A percentile compares a stretch with the other conserved stretches of the same genome.
phyloP scores from a whole-genome alignment of 805 yeast species.

The Yarrowia sp. region DNA sequence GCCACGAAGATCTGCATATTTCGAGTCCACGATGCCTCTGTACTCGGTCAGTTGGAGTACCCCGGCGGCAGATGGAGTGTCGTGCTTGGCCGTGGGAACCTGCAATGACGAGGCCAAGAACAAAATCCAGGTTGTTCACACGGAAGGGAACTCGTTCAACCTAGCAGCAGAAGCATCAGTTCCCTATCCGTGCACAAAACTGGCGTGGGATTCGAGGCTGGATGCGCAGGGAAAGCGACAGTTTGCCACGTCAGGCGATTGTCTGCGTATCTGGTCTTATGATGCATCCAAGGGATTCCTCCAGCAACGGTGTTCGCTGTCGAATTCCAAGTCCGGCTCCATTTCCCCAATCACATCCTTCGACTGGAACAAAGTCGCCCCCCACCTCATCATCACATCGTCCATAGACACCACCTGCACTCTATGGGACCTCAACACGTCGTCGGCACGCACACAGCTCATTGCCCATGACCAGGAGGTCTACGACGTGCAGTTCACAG shows the following conservation, averaged over 20 bases:
- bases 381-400: slow-evolving; percentile 76
- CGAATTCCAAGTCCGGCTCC: slow-evolving; percentile 54
- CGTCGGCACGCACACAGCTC: slow-evolving; percentile 84
- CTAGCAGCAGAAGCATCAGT: slow-evolving; percentile 60
- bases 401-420: slow-evolving; percentile 97
- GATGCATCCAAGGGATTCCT: slow-evolving; percentile 51
- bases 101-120: slow-evolving; percentile 80
- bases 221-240: slow-evolving; percentile 55
- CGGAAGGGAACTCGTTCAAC: slow-evolving; percentile 49
- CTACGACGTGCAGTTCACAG: slow-evolving; percentile 84
- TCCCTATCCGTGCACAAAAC: slow-evolving; percentile 71
- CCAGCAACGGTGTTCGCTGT: slow-evolving; percentile 54
- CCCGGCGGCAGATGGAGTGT: slow-evolving; percentile 51
- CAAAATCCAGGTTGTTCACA: slow-evolving; percentile 55
- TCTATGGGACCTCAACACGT: slow-evolving; percentile 82
- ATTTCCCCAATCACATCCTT: slow-evolving; percentile 92
- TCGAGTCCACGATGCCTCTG: slow-evolving; percentile 59
- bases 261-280: slow-evolving; percentile 67
- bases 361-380: slow-evolving; percentile 85
- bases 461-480: slow-evolving; percentile 98
- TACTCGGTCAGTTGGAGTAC: slow-evolving; percentile 62
- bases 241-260: slow-evolving; percentile 75
- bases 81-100: slow-evolving; percentile 71
- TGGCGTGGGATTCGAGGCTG: slow-evolving; percentile 66
- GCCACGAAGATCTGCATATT: slow-evolving; percentile 51